Evolutionary conservation across 306 rosid species (phyloP), one percentile per base, ranked within the genome.

Genomic region (Quercus agrifolia): DNA sequence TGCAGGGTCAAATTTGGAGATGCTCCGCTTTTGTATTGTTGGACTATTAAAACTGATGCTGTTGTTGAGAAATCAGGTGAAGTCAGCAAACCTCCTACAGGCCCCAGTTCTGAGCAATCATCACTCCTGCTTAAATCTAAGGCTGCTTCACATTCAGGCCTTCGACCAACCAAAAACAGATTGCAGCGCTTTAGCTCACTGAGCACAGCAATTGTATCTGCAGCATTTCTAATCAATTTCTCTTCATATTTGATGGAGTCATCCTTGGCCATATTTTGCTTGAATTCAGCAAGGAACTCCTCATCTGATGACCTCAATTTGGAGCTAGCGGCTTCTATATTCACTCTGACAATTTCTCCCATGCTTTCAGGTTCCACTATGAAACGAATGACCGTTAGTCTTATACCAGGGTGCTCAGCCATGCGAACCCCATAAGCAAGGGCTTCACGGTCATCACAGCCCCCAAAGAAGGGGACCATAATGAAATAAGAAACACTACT

Each of bases 351-450:
- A 33, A 80, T 82, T 76, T 88, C 90, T 71, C 83, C 87, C 19
- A 12, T 63, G 28, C 31, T 52, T 4, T 55, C 74, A 3, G 89
- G 89, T 27, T 85, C 86, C 20, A 69, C 73, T 5, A 85, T 41
- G 80, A 92, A 94, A 69, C 76, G 93, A 54, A 91, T 57, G 59
- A 91, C 92, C 33, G 27, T 76, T 77, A 94, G 56, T 41, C 61
- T 84, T 57, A 89, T 89, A n/a, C 98, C 98, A 15, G 98, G 97
- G 85, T 94, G 98, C 83, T 92, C 94, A 0, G 93, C 97, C 91
- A 94, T 88, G 17, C 91, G 91, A 33, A 41, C 44, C 63, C 94
- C 97, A 51, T 83, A 94, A 23, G 97, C 89, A 76, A 94, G 94
- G 57, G 98, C 93, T 81, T 92, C 97, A 3, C 88, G 78, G 76